Evolutionary conservation across 495 filamentous ascomycete species (phyloP).

Genomic region (Neurospora terricola): DNA sequence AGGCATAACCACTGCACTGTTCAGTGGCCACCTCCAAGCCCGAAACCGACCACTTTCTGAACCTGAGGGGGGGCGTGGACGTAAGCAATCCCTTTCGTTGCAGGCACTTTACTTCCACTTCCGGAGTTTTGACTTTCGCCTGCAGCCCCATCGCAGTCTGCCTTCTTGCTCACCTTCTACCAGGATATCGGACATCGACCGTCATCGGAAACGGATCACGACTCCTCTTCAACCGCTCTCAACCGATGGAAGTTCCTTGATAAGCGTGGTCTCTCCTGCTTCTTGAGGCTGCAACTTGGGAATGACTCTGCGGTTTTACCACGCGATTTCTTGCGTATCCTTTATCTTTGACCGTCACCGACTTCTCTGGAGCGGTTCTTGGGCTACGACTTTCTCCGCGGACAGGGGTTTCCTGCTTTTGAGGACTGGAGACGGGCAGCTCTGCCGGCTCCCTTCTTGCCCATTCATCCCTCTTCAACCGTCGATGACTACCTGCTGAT

Average conservation of each 20-base stretch:
- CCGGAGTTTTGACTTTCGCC: accelerated
- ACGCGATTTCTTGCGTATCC: too few relatives aligned
- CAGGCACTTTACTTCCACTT: background rate
- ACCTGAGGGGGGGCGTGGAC: too few relatives aligned
- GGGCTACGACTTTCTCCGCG: too few relatives aligned
- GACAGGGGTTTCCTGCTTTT: too few relatives aligned
- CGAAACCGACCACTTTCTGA: too few relatives aligned
- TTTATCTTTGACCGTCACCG: too few relatives aligned
- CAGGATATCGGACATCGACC: background rate
- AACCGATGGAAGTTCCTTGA: too few relatives aligned
- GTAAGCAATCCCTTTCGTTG: background rate
- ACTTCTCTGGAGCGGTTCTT: too few relatives aligned
- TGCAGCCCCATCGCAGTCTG: background rate
- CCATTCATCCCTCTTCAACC: background rate
- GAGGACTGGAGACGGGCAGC: background rate
- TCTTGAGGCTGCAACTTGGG: too few relatives aligned
- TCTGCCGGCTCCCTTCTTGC: background rate
- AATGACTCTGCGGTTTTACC: accelerated
- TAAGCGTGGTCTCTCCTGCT: too few relatives aligned
- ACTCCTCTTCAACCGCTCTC: background rate
- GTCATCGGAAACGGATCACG: background rate
- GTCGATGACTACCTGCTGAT: background rate
- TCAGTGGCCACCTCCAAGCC: too few relatives aligned
- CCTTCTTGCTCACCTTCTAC: background rate
- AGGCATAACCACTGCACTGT: too few relatives aligned